A percentile compares a stretch with the other conserved stretches of the same genome.
Conservation (phyloP, 2,329 filamentous ascomycete genomes). For the Neopestalotiopsis rosae region DNA sequence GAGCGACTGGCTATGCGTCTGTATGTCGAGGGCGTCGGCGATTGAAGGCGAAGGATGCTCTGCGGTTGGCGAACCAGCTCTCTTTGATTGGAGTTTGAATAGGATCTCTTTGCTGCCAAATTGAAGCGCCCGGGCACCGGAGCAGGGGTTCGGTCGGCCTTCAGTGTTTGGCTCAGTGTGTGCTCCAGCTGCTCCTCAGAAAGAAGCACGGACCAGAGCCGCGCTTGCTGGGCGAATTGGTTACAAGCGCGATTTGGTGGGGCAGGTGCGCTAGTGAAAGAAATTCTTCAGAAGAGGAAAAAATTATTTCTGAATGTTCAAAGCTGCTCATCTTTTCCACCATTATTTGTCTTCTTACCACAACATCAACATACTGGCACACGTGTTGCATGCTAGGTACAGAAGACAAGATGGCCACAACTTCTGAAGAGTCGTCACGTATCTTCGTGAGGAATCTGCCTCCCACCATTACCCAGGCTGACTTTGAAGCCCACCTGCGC, state of each 20-base stretch:
- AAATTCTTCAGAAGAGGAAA: background rate
- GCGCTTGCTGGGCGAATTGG: background rate
- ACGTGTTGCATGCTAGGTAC: background rate
- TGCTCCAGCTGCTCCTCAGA: background rate
- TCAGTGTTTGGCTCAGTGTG: no score
- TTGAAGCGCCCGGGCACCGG: background rate
- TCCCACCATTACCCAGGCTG: slow-evolving; percentile 81
- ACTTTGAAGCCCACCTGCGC: slow-evolving; percentile 86
- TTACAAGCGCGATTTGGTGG: background rate
- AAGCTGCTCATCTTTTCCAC: background rate
- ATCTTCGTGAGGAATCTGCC: slow-evolving; percentile 85
- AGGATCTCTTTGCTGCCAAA: background rate
- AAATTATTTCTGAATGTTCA: background rate
- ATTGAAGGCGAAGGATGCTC: background rate
- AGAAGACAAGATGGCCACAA: slow-evolving; percentile 16
- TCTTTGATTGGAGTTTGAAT: background rate
- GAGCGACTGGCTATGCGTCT: background rate
- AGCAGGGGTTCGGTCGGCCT: background rate
- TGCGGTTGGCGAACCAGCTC: background rate
- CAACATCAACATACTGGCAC: background rate
- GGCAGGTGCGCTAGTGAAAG: background rate
- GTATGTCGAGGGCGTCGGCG: background rate
- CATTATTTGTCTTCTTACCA: background rate
- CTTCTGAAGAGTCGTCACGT: slow-evolving; percentile 64
- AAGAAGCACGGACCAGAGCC: background rate